Evolutionary conservation across 1,284 basidiomycete genomes (phyloP).

Genomic region (Ganoderma leucocontextum): DNA sequence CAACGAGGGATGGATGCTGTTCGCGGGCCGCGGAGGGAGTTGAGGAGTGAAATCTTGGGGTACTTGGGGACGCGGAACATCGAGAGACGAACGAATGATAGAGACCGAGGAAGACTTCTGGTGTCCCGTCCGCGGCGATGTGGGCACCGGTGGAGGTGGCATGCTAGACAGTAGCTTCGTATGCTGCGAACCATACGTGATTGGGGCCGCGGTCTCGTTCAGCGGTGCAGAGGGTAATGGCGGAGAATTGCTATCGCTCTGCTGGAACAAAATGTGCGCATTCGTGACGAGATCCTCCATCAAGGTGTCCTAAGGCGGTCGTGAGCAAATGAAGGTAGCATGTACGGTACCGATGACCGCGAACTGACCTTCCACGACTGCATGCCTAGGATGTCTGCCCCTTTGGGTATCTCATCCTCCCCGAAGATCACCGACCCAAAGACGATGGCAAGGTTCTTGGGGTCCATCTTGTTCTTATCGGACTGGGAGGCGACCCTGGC

Average conservation of each 20-base stretch:
- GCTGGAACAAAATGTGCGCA: constrained; percentile 67
- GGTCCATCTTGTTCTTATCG: constrained; percentile 94
- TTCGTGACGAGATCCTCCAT: constrained; percentile 89
- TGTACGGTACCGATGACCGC: background rate
- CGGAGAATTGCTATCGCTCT: constrained; percentile 52
- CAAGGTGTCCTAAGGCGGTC: constrained; percentile 71
- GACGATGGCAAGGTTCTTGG: constrained; percentile 88
- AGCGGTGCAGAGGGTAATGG: constrained; percentile 73
- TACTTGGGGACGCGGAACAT: constrained; percentile 29
- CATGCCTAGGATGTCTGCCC: constrained; percentile 75
- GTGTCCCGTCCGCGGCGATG: constrained; percentile 26
- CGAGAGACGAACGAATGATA: constrained; percentile 26
- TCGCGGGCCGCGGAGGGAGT: constrained; percentile 70
- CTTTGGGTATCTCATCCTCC: constrained; percentile 85
- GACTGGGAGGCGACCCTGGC: constrained; percentile 75
- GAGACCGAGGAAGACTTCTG: constrained; percentile 18
- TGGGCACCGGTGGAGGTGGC: constrained; percentile 25
- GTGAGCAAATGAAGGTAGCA: constrained; percentile 15
- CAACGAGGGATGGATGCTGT: constrained; percentile 80
- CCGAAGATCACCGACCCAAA: constrained; percentile 90
- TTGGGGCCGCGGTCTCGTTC: constrained; percentile 60
- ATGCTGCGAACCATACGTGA: constrained; percentile 72
- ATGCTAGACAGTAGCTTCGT: constrained; percentile 54
- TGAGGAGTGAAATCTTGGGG: constrained; percentile 77
- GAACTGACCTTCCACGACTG: constrained; percentile 72